Conservation (phyloP, 2,329 filamentous ascomycete species). For the Didymella exigua region DNA sequence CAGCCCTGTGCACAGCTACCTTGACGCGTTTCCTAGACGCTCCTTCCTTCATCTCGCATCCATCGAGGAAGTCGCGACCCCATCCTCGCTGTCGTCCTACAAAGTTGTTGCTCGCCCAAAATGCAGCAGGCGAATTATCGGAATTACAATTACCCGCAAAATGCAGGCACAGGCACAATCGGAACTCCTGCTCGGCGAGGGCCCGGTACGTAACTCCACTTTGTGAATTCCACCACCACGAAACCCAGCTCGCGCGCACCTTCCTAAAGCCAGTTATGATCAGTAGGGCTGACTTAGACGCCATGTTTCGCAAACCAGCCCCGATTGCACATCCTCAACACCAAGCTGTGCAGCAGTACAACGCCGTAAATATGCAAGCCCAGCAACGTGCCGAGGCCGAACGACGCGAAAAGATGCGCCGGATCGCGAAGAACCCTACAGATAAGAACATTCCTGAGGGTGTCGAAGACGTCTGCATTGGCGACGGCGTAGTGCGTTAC, state of each 20-base stretch:
- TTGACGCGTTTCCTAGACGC: constrained; percentile 16
- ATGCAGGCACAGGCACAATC: constrained; percentile 20
- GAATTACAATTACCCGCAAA: constrained; percentile 47
- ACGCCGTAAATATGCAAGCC: constrained; percentile 48
- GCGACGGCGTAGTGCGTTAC: constrained; percentile 82
- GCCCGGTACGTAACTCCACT: constrained; percentile 48
- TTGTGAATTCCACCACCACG: constrained; percentile 17
- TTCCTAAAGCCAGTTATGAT: constrained; percentile 47
- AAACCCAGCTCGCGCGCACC: constrained; percentile 7
- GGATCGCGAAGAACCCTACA: constrained; percentile 85
- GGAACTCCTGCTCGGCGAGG: constrained; percentile 49
- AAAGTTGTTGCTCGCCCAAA: constrained; percentile 31
- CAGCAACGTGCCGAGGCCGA: constrained; percentile 54
- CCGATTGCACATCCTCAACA: constrained; percentile 55
- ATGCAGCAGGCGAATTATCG: constrained; percentile 54
- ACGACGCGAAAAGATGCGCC: constrained; percentile 72
- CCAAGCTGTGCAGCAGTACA: constrained; percentile 56
- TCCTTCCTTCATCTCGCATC: constrained; percentile 19
- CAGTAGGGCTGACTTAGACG: constrained; percentile 55
- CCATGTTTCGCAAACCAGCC: constrained; percentile 54
- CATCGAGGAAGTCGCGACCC: constrained; percentile 21
- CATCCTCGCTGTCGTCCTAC: constrained; percentile 39
- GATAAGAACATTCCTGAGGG: constrained; percentile 95
- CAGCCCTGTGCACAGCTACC: constrained; percentile 20
- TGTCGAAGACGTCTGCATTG: constrained; percentile 77